Conservation (phyloP, 2,329 filamentous ascomycete species). For the Calycina herbarum region DNA sequence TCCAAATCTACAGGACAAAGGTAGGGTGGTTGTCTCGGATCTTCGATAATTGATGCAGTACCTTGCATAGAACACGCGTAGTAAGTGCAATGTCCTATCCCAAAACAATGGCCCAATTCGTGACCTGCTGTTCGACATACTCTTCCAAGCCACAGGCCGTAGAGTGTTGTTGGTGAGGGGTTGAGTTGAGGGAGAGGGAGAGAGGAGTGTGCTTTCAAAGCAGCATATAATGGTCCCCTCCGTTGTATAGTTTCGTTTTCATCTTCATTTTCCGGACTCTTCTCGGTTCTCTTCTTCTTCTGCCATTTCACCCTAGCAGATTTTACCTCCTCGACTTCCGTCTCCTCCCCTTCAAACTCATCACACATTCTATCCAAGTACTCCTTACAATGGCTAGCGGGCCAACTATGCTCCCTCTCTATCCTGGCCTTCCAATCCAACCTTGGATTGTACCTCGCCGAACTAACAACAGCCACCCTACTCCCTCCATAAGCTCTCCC, state of each 20-base stretch:
- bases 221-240: conserved; percentile 37
- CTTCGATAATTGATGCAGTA: conserved; percentile 56
- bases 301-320: not conserved
- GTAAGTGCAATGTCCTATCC: conserved; percentile 64
- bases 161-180: conserved; percentile 34
- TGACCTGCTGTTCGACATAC: conserved; percentile 60
- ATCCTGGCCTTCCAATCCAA: conserved; percentile 43
- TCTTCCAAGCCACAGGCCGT: conserved; percentile 57
- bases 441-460: conserved; percentile 59
- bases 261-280: not conserved
- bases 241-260: not conserved
- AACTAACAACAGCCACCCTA: conserved; percentile 61
- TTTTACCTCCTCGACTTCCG: not conserved
- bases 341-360: conserved; percentile 10
- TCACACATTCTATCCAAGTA: conserved; percentile 48
- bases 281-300: not conserved
- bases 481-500: conserved; percentile 66
- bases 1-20: conserved; percentile 59
- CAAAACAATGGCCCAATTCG: conserved; percentile 68
- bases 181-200: conserved; percentile 14
- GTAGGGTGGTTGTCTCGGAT: conserved; percentile 62
- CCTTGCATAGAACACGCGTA: conserved; percentile 66
- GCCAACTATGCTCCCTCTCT: conserved; percentile 57
- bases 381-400: conserved; percentile 57
- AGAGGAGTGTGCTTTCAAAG: conserved; percentile 34